Evolutionary conservation across 805 yeast genomes (phyloP), one percentile per base, ranked within the genome.

Genomic region (Jamesozyma jinghongensis): DNA sequence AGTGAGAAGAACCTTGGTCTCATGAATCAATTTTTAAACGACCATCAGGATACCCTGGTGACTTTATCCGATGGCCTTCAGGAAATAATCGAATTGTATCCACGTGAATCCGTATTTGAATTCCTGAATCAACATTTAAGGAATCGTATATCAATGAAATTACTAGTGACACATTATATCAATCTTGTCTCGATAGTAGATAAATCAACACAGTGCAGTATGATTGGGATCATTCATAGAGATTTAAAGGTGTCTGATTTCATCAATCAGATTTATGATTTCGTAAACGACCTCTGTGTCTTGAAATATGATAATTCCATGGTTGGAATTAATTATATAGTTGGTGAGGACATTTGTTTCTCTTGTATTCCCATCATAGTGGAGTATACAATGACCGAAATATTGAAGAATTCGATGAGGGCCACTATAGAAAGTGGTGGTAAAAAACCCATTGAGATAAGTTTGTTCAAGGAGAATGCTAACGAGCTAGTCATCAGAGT

Each of bases 351-450:
- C 19, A 67, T 84, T 13, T 63, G 65, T 19, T 77, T 88, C 56
- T 90, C 96, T 0, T 90, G 86, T 59, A 81, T 90, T 34, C 85
- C 92, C 17, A 79, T 81, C 34, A 95, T 88, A 57, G 61, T 92
- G 39, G 96, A 90, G 57, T 90, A 92, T 56, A 77, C 90, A 37
- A 68, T 87, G 42, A 85, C 85, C 18, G 98, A 90, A 63, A 64
- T 90, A 17, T 69, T 90, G 50, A 90, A 90, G 62, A 90, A 90
- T 61, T 75, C 95, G 5, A 79, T 82, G 47, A 66, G 96, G 40
- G 95, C 98, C 0, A 87, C 84, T 40, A 81, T 90, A 40, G 97
- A 90, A 57, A 75, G 75, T 41, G 56, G 65, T 17, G 37, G 44
- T 11, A 16, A 16, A 10, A 50, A 49, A 19, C 51, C 56, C 28